Percentiles rank a stretch among this genome's conserved stretches.
Evolutionary conservation across 2,329 filamentous ascomycete genomes (phyloP).

Genomic region (Alternaria incomplexa): DNA sequence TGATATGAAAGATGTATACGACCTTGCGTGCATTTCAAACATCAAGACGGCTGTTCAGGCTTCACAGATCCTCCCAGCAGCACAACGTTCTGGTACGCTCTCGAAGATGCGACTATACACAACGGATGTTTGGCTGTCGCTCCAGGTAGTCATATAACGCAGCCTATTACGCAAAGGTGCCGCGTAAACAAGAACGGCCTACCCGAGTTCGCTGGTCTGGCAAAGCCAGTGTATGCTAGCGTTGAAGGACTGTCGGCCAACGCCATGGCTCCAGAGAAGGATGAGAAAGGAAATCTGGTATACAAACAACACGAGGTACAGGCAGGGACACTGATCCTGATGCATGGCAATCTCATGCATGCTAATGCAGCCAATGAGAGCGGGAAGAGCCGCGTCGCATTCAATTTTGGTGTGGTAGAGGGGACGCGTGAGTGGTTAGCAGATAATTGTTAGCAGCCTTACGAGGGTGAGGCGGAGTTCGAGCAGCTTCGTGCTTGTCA

Average conservation of each 20-base stretch:
- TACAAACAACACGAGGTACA: background rate
- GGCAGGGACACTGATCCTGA: background rate
- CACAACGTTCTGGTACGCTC: background rate
- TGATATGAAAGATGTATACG: too few relatives aligned
- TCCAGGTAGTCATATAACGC: background rate
- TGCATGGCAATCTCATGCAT: background rate
- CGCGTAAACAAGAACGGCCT: rapidly evolving
- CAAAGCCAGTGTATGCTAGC: rapidly evolving
- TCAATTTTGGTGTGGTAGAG: background rate
- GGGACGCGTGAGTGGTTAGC: background rate
- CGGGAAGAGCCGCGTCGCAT: background rate
- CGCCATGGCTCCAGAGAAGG: background rate
- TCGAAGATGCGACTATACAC: background rate
- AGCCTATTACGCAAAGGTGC: background rate
- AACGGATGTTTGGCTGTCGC: background rate
- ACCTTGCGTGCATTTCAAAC: background rate
- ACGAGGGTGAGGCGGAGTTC: background rate
- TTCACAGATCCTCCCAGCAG: background rate
- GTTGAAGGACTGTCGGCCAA: rapidly evolving
- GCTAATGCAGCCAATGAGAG: background rate
- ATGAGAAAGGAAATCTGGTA: background rate
- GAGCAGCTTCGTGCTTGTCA: background rate
- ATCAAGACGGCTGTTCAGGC: background rate
- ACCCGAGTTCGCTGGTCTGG: background rate
- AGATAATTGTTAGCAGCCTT: background rate